phyloP scores from a whole-genome alignment of 345 rosid genomes.

The Bruguiera parviflora region DNA sequence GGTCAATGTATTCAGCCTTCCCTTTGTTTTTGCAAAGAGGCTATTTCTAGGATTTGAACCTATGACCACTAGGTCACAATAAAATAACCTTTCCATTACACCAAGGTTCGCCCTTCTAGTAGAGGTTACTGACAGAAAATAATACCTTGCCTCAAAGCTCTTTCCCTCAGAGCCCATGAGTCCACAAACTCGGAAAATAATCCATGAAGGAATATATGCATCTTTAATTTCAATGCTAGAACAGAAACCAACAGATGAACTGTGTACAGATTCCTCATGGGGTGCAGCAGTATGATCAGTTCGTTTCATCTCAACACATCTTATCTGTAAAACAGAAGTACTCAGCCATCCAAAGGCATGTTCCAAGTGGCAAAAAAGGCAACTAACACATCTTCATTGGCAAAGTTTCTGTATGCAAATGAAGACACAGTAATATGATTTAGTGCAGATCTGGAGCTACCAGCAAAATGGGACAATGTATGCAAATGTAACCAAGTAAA shows the following conservation, averaged over 20 bases:
- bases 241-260: slow-evolving; percentile 30
- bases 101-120: background rate
- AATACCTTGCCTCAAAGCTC: slow-evolving; percentile 76
- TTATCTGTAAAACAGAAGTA: slow-evolving; percentile 53
- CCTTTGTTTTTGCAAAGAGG: no score
- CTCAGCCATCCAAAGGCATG: background rate
- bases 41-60: no score
- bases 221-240: slow-evolving; percentile 65
- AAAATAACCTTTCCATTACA: no score
- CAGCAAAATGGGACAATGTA: background rate
- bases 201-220: slow-evolving; percentile 82
- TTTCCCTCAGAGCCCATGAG: slow-evolving; percentile 49
- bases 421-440: background rate
- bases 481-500: background rate
- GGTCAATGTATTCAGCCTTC: no score
- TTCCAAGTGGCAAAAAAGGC: background rate
- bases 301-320: slow-evolving; percentile 59
- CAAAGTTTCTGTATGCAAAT: background rate
- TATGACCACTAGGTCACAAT: no score
- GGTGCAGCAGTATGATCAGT: slow-evolving; percentile 32
- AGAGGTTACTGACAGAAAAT: background rate
- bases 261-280: slow-evolving; percentile 22
- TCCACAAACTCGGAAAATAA: slow-evolving; percentile 59
- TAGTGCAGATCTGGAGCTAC: background rate
- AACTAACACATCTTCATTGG: background rate